Conservation (phyloP, 257 asterid species). For the Solanum corneliomulleri region DNA sequence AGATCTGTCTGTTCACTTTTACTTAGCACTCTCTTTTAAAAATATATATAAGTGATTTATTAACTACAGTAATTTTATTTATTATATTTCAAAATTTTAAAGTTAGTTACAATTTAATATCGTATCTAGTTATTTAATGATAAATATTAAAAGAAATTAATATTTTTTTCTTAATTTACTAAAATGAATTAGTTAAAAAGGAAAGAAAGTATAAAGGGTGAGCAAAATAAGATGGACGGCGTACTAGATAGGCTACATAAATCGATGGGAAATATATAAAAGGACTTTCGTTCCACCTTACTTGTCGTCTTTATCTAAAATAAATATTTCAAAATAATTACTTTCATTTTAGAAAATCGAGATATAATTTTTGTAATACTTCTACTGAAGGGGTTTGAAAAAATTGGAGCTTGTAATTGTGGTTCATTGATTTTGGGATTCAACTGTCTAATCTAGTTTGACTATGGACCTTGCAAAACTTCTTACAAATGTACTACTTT, state of each 20-base stretch:
- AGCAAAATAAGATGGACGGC: background rate
- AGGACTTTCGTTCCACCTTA: background rate
- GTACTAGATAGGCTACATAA: background rate
- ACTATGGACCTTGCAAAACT: background rate
- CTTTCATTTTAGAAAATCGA: background rate
- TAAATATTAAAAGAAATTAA: background rate
- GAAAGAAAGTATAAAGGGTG: background rate
- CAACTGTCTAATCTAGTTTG: conserved; percentile 12
- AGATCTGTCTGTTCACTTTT: no score
- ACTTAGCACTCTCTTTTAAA: background rate
- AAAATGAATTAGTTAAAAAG: background rate
- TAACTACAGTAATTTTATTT: no score
- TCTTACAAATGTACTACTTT: background rate
- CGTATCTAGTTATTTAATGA: no score
- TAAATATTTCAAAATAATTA: background rate
- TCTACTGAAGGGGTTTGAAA: background rate
- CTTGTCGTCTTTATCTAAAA: background rate
- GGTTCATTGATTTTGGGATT: conserved; percentile 12
- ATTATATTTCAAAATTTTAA: no score
- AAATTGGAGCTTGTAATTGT: background rate
- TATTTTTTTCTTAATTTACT: background rate
- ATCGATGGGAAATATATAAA: background rate
- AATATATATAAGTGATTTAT: no score
- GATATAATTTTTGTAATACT: background rate
- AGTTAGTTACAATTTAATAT: no score